A percentile compares a stretch with the other conserved stretches of the same genome.
Conservation (phyloP, 768 basidiomycete genomes). For the Podaxis mareebaensis region DNA sequence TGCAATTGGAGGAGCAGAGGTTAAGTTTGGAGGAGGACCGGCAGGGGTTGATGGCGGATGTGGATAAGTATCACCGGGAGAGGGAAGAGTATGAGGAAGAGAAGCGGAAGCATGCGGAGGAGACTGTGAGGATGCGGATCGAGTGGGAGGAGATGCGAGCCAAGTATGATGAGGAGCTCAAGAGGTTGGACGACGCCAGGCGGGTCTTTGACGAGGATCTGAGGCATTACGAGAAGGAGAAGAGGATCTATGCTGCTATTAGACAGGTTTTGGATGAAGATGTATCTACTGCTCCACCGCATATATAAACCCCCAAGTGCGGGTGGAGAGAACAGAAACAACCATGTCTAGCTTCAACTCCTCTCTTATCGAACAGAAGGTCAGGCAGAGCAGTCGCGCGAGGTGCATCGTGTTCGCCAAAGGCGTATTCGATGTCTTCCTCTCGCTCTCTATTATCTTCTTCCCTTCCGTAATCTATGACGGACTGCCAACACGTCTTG, state of each 20-base stretch:
- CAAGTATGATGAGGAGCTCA: conserved; percentile 10
- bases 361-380: neutral
- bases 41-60: conserved; percentile 1
- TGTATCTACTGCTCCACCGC: conserved; percentile 3
- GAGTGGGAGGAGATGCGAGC: conserved; percentile 12
- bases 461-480: conserved; percentile 24
- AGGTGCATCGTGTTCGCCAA: conserved; percentile 22
- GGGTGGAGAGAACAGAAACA: conserved; percentile 2
- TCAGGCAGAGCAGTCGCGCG: conserved; percentile 12
- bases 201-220: conserved; percentile 11
- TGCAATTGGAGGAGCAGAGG: conserved; percentile 13
- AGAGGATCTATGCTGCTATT: conserved; percentile 11
- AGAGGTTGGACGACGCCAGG: conserved; percentile 4
- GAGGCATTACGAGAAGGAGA: conserved; percentile 10
- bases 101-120: conserved; percentile 13
- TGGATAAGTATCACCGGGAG: conserved; percentile 7
- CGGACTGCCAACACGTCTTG: conserved; percentile 17
- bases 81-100: conserved; percentile 12
- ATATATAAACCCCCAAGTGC: neutral
- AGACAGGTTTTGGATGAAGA: conserved; percentile 15
- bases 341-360: conserved; percentile 4
- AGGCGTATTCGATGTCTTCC: conserved; percentile 23
- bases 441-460: conserved; percentile 23
- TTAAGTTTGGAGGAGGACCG: conserved; percentile 10
- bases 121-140: conserved; percentile 10